Percentiles rank a stretch among this genome's conserved stretches.
Evolutionary conservation across 1,284 basidiomycete species (phyloP).

Genomic region (Athelia sp.): DNA sequence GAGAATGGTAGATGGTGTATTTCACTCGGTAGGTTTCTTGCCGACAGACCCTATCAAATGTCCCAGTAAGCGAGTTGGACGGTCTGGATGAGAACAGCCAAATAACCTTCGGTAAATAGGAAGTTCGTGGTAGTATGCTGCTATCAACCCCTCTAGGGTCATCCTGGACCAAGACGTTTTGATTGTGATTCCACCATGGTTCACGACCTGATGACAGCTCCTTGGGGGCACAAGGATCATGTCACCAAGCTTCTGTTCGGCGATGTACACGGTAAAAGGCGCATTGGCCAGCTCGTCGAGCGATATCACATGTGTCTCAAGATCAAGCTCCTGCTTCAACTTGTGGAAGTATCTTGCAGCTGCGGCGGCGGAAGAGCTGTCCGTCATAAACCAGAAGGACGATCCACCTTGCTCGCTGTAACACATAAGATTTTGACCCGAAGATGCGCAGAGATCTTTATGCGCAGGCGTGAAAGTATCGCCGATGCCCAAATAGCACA

Average conservation of each 20-base stretch:
- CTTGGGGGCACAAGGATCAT: slow-evolving; percentile 74
- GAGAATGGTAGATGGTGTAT: slow-evolving; percentile 50
- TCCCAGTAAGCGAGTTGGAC: slow-evolving; percentile 6
- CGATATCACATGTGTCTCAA: slow-evolving; percentile 59
- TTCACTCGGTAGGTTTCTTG: slow-evolving; percentile 69
- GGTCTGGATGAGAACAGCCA: not conserved
- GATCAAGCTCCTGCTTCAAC: slow-evolving; percentile 61
- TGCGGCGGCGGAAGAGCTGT: slow-evolving; percentile 41
- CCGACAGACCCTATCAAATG: slow-evolving; percentile 59
- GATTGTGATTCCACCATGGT: slow-evolving; percentile 68
- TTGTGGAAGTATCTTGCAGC: slow-evolving; percentile 56
- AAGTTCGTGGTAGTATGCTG: slow-evolving; percentile 63
- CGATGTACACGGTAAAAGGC: slow-evolving; percentile 61
- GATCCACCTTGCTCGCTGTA: slow-evolving; percentile 64
- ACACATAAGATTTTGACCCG: slow-evolving; percentile 79
- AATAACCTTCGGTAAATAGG: slow-evolving; percentile 68
- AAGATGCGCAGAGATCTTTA: slow-evolving; percentile 76
- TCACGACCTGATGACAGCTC: slow-evolving; percentile 76
- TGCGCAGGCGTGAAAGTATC: slow-evolving; percentile 76
- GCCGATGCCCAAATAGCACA: slow-evolving; percentile 75
- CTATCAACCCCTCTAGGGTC: slow-evolving; percentile 52
- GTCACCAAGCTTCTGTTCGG: slow-evolving; percentile 68
- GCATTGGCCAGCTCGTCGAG: slow-evolving; percentile 60
- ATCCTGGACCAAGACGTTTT: slow-evolving; percentile 81
- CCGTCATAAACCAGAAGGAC: slow-evolving; percentile 81